phyloP scores from a whole-genome alignment of 1,284 basidiomycete genomes.

The Austroboletus novae-zelandiae region DNA sequence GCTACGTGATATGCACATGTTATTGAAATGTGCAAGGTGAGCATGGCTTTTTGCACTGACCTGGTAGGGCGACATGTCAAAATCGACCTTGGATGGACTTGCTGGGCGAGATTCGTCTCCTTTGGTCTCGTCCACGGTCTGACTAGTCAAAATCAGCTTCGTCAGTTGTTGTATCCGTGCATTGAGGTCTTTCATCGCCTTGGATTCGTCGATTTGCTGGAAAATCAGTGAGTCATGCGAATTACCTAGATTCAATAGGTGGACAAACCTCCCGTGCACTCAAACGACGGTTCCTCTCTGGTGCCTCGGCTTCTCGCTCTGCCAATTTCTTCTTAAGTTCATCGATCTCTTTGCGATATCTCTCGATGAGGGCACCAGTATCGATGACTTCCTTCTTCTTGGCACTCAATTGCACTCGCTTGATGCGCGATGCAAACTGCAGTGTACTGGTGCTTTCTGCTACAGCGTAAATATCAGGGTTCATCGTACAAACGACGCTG shows the following conservation, averaged over 20 bases:
- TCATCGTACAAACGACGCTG: constrained; percentile 94
- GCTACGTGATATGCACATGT: constrained; percentile 37
- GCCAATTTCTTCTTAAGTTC: constrained; percentile 70
- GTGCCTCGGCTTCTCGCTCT: constrained; percentile 61
- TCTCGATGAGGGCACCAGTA: constrained; percentile 87
- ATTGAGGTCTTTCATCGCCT: constrained; percentile 79
- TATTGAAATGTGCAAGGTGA: not conserved
- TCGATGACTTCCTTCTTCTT: constrained; percentile 93
- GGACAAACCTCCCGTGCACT: constrained; percentile 64
- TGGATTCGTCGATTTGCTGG: constrained; percentile 74
- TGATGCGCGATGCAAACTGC: constrained; percentile 86
- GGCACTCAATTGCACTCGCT: constrained; percentile 82
- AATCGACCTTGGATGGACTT: constrained; percentile 82
- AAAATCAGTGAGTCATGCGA: constrained; percentile 2
- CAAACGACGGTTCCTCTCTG: constrained; percentile 54
- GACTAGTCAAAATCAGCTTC: constrained; percentile 83
- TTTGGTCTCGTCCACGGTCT: constrained; percentile 68
- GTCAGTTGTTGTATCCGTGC: constrained; percentile 81
- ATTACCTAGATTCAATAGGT: not conserved
- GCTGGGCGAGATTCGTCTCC: constrained; percentile 69
- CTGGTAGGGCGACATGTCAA: constrained; percentile 81
- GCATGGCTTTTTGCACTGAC: constrained; percentile 36
- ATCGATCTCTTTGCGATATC: constrained; percentile 89
- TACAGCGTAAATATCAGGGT: constrained; percentile 74
- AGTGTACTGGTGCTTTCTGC: constrained; percentile 83